Base-by-base conservation (phyloP, 495 filamentous ascomycete genomes). In the Penicillium pulvis region DNA sequence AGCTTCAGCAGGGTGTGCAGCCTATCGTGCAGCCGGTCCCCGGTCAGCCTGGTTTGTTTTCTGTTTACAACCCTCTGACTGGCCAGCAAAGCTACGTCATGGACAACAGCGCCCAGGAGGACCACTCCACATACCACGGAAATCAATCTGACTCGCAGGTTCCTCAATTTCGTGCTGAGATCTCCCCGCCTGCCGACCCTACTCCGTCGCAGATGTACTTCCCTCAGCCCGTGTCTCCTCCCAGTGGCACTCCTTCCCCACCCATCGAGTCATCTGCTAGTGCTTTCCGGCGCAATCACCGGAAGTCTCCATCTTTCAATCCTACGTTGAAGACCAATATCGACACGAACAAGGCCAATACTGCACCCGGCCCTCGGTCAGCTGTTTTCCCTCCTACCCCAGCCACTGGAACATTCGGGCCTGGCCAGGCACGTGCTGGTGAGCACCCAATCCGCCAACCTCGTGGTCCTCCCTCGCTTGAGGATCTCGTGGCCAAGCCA, bases 401-500 rank as follows among this genome's bases (percentile, higher is more conserved):
- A 2, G 79, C 87, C 69, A 90, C 87, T 47, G 91, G 89, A 52
- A 91, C 92, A 9, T 98, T 98, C 68, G 95, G 92, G 26, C 94
- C 95, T 48, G 94, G 94, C 42, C 93, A 97, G 68, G 86, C 81
- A 53, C 91, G 95, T 58, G 91, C 90, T 71, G 94, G 94, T 63
- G 93, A 97, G 77, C 95, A 98, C 70, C 94, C 94, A 4, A 78
- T 88, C 56, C 94, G 94, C 59, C 95, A 98, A 72, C 94, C 94
- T 48, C 90, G 92, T 66, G 92, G 92, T 31, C 94, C 94, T 17
- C 95, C 95, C 6, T 85, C 90, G 2, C 80, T 98, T 45, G 95
- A 99, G 62, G 93, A 99, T 72, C 85, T 99, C 55, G 82, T 87
- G 58, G 85, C 87, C 26, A 93, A 92, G 74, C 94, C 94, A 6